Percentiles rank a stretch among this genome's conserved stretches.
phyloP scores from a whole-genome alignment of 139 green algal species.

The Deuterostichococcus epilithicus region DNA sequence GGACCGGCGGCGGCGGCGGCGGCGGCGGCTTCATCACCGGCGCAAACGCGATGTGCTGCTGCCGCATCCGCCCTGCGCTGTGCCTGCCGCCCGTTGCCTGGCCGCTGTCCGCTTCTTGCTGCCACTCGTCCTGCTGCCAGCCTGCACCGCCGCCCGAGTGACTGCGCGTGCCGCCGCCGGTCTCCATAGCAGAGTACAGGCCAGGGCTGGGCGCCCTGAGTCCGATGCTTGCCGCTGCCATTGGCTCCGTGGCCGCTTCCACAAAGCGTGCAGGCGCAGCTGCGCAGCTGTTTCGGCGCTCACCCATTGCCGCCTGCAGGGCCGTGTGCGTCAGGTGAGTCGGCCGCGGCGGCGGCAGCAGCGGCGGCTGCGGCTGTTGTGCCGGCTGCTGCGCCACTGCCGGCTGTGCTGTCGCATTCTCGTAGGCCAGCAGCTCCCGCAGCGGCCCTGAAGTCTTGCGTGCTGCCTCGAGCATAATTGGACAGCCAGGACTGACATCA shows the following conservation, averaged over 20 bases:
- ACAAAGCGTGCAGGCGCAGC: background rate
- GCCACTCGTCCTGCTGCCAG: no score
- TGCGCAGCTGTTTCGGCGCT: no score
- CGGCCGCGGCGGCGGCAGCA: background rate
- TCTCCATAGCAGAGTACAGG: background rate
- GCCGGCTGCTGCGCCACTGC: no score
- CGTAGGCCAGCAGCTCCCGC: background rate
- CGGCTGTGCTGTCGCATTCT: background rate
- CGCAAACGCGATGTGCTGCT: background rate
- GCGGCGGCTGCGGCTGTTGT: no score
- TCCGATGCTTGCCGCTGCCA: background rate
- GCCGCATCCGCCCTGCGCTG: no score
- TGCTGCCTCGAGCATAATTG: background rate
- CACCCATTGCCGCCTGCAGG: no score
- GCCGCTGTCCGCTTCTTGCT: slow-evolving; percentile 1
- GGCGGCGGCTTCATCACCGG: background rate
- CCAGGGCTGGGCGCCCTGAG: background rate
- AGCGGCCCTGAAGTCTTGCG: background rate
- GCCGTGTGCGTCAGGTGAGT: background rate
- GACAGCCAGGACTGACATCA: background rate
- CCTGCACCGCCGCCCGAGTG: no score
- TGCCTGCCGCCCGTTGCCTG: no score
- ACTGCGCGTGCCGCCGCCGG: no score
- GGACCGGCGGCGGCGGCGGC: no score
- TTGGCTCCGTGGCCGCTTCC: no score